Conservation (phyloP, 108 stramenopile species). For the Discostella stelligeroides region DNA sequence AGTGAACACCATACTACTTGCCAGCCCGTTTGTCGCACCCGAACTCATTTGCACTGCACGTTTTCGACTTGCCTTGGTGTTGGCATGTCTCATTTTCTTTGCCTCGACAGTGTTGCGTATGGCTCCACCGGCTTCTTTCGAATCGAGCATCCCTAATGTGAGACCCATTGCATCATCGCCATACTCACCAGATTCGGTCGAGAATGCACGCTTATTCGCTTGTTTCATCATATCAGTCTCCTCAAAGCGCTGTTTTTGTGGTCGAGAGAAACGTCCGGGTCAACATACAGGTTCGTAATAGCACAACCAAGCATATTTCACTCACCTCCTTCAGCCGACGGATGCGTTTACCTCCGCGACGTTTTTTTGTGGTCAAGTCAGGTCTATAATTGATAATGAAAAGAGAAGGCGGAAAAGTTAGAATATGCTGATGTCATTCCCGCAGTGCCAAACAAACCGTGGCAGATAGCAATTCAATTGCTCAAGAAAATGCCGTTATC, state of each 20-base stretch:
- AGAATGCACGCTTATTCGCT: conserved; percentile 89
- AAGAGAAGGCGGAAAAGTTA: conserved; percentile 3
- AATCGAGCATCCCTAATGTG: conserved; percentile 85
- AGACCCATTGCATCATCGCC: conserved; percentile 96
- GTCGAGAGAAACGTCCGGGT: background rate
- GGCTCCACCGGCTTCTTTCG: conserved; percentile 67
- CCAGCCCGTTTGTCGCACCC: conserved; percentile 74
- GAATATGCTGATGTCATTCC: background rate
- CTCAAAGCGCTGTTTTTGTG: conserved; percentile 66
- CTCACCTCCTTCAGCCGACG: conserved; percentile 85
- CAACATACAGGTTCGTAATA: background rate
- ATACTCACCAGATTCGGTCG: conserved; percentile 83
- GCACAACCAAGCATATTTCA: background rate
- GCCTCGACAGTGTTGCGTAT: conserved; percentile 75
- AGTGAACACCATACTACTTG: conserved; percentile 85
- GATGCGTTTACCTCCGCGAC: conserved; percentile 94
- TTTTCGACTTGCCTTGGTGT: conserved; percentile 79
- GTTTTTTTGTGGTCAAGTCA: conserved; percentile 82
- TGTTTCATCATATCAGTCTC: conserved; percentile 95
- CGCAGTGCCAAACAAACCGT: background rate
- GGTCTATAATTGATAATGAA: conserved; percentile 56
- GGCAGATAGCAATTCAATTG: too few species aligned
- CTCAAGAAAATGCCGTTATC: too few species aligned
- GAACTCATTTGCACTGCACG: conserved; percentile 58
- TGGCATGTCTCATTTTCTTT: conserved; percentile 78